phyloP scores from a whole-genome alignment of 2,329 filamentous ascomycete genomes.

The Penicillium sp. region DNA sequence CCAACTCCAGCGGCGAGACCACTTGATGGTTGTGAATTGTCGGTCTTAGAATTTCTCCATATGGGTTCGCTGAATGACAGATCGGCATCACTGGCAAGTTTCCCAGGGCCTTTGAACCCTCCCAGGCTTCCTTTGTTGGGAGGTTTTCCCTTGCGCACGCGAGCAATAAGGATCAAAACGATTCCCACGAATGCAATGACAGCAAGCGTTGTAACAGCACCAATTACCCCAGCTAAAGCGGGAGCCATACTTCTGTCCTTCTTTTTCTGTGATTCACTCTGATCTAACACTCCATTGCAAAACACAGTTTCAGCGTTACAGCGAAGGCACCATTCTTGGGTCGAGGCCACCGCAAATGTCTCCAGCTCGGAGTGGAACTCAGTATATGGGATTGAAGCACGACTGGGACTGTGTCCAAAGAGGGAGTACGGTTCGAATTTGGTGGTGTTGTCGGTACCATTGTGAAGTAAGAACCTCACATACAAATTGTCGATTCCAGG shows the following conservation, averaged over 20 bases:
- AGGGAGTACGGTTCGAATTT: neutral
- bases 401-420: slow-evolving; percentile 25
- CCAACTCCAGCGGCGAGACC: slow-evolving; percentile 13
- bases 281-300: slow-evolving; percentile 44
- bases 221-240: slow-evolving; percentile 54
- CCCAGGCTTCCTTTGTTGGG: slow-evolving; percentile 41
- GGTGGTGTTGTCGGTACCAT: slow-evolving; percentile 46
- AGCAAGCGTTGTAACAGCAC: slow-evolving; percentile 51
- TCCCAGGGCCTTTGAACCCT: slow-evolving; percentile 56
- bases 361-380: slow-evolving; percentile 50
- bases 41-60: slow-evolving; percentile 37
- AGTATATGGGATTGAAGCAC: slow-evolving; percentile 49
- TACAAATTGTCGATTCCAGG: slow-evolving; percentile 47
- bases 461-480: slow-evolving; percentile 57
- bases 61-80: slow-evolving; percentile 42
- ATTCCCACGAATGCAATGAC: slow-evolving; percentile 43
- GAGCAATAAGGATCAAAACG: slow-evolving; percentile 42
- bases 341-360: slow-evolving; percentile 41
- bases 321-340: slow-evolving; percentile 51
- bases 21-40: slow-evolving; percentile 26
- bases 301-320: slow-evolving; percentile 51
- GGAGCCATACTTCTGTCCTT: slow-evolving; percentile 35
- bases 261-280: neutral
- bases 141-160: slow-evolving; percentile 41
- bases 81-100: slow-evolving; percentile 55